Evolutionary conservation across 129 eudicot species (phyloP).

Genomic region (Heracleum sosnowskyi): DNA sequence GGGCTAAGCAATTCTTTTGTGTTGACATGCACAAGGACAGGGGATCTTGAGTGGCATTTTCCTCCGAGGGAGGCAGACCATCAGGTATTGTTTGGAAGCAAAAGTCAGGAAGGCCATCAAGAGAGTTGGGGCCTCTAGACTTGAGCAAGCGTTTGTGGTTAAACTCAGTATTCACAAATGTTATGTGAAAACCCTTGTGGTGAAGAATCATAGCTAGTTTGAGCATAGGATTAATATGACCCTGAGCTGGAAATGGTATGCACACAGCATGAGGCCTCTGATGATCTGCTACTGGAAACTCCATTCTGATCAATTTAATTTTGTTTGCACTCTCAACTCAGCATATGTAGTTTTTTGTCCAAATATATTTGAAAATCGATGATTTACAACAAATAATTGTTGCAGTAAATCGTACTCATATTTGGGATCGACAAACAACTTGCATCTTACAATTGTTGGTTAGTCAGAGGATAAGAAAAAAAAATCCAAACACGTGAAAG

Average conservation of each 20-base stretch:
- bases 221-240: slow-evolving; percentile 43
- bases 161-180: slow-evolving; percentile 45
- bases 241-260: slow-evolving; percentile 56
- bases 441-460: too few species aligned
- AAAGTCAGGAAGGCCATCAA: slow-evolving; percentile 11
- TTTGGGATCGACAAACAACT: too few species aligned
- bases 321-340: too few species aligned
- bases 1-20: slow-evolving; percentile 16
- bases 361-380: too few species aligned
- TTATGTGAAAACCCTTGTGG: slow-evolving; percentile 13
- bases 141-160: slow-evolving; percentile 28
- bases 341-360: too few species aligned
- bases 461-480: too few species aligned
- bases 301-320: background rate
- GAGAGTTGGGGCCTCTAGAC: slow-evolving; percentile 22
- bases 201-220: slow-evolving; percentile 39
- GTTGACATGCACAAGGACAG: slow-evolving; percentile 17
- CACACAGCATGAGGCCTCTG: slow-evolving; percentile 36
- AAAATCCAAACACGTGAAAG: too few species aligned
- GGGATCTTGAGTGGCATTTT: slow-evolving; percentile 23
- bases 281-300: background rate
- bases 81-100: slow-evolving; percentile 1
- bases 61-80: slow-evolving; percentile 38
- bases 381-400: too few species aligned
- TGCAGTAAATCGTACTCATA: too few species aligned